These are phyloP conservation scores for Protoeuglena noctilucae DNA, from an alignment of 139 green algal genomes.

Conservation along the genomic window DNA sequence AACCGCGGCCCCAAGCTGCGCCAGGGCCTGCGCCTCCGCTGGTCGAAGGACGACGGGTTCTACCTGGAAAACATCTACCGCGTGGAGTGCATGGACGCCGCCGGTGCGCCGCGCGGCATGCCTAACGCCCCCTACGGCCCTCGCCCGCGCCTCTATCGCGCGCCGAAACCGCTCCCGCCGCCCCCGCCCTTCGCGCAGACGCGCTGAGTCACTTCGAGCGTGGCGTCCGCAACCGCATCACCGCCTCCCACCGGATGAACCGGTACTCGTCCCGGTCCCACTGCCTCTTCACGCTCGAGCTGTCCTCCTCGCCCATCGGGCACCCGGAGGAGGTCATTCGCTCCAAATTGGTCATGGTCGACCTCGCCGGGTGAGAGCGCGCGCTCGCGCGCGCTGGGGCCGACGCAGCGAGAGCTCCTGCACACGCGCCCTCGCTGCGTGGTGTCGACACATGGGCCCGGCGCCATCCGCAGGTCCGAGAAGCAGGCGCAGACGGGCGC, in stretches of 20 bases:
- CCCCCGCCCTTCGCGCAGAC: no score
- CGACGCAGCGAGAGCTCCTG: background rate
- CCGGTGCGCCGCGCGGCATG: background rate
- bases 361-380: constrained; percentile 38
- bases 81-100: constrained; percentile 11
- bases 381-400: no score
- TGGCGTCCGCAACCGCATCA: constrained; percentile 24
- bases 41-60: constrained; percentile 25
- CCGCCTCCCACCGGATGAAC: constrained; percentile 31
- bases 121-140: constrained; percentile 3
- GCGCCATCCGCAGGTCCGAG: no score
- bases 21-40: constrained; percentile 21
- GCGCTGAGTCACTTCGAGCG: constrained; percentile 13
- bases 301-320: constrained; percentile 8
- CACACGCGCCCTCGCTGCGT: background rate
- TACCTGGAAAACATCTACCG: constrained; percentile 39
- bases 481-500: background rate
- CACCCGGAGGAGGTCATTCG: constrained; percentile 11
- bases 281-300: constrained; percentile 28
- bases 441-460: background rate
- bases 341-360: constrained; percentile 26
- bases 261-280: constrained; percentile 28
- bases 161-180: no score
- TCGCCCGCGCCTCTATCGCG: no score
- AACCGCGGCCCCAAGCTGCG: constrained; percentile 1